Evolutionary conservation across 192 early-diverging fungal species (phyloP).

Genomic region (Gigaspora rosea): DNA sequence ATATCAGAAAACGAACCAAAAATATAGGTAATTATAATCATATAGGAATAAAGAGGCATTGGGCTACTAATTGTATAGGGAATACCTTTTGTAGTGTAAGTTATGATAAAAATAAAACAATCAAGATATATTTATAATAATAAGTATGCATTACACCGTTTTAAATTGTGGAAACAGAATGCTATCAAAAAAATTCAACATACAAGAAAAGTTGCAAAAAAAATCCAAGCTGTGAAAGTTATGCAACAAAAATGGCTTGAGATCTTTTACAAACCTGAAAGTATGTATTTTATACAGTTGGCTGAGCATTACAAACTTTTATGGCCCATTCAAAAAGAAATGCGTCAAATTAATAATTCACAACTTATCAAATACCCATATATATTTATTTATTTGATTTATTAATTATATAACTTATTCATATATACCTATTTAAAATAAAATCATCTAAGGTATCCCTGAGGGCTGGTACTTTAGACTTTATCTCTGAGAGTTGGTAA

Average conservation of each 20-base stretch:
- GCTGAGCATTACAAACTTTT: no score
- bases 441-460: no score
- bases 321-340: no score
- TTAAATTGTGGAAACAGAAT: constrained; percentile 3
- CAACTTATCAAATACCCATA: no score
- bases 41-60: constrained; percentile 27
- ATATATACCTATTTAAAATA: no score
- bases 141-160: constrained; percentile 6
- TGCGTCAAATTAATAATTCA: no score
- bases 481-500: no score
- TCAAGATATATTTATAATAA: constrained; percentile 21
- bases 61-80: constrained; percentile 8
- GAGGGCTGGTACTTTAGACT: no score
- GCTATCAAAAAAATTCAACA: constrained; percentile 10
- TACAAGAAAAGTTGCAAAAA: constrained; percentile 1
- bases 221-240: constrained; percentile 10
- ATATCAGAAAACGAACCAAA: constrained; percentile 23
- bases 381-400: no score
- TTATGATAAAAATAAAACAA: constrained; percentile 30
- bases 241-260: not conserved
- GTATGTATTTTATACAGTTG: no score
- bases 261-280: no score
- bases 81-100: constrained; percentile 17
- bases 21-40: constrained; percentile 33
- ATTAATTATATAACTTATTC: no score